Conservation (phyloP, 2,329 filamentous ascomycete species). For the Hysterium pulicare region DNA sequence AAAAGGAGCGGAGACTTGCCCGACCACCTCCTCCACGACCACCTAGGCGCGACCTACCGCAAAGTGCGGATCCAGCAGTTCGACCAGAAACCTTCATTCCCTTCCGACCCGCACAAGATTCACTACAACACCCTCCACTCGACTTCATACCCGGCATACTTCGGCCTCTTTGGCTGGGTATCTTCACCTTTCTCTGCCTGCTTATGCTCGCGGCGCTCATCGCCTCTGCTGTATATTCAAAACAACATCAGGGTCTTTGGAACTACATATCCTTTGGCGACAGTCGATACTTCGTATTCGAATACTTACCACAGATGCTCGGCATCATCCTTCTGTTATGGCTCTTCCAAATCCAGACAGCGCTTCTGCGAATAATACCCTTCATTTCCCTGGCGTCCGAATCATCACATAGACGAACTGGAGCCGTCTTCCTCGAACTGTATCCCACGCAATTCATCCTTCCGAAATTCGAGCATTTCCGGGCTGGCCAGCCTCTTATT, state of each 20-base stretch:
- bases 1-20: constrained; percentile 26
- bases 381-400: constrained; percentile 73
- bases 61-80: background rate
- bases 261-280: constrained; percentile 68
- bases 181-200: constrained; percentile 60
- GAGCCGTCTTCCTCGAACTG: constrained; percentile 61
- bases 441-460: constrained; percentile 64
- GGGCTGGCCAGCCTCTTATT: constrained; percentile 64
- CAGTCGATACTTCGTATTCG: constrained; percentile 77
- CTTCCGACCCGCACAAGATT: constrained; percentile 43
- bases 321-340: constrained; percentile 71
- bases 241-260: constrained; percentile 54
- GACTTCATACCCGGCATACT: constrained; percentile 70
- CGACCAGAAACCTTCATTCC: constrained; percentile 47
- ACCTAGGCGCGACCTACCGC: constrained; percentile 8
- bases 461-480: constrained; percentile 65
- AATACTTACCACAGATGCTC: constrained; percentile 77
- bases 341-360: constrained; percentile 68
- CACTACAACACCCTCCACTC: constrained; percentile 47
- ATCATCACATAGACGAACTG: constrained; percentile 55
- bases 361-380: constrained; percentile 73
- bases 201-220: constrained; percentile 70
- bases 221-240: constrained; percentile 57
- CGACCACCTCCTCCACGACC: constrained; percentile 16
- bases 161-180: constrained; percentile 60